These are phyloP conservation scores for Lactifluus piperatus DNA, from an alignment of 768 basidiomycete species.

Conservation along the genomic window DNA sequence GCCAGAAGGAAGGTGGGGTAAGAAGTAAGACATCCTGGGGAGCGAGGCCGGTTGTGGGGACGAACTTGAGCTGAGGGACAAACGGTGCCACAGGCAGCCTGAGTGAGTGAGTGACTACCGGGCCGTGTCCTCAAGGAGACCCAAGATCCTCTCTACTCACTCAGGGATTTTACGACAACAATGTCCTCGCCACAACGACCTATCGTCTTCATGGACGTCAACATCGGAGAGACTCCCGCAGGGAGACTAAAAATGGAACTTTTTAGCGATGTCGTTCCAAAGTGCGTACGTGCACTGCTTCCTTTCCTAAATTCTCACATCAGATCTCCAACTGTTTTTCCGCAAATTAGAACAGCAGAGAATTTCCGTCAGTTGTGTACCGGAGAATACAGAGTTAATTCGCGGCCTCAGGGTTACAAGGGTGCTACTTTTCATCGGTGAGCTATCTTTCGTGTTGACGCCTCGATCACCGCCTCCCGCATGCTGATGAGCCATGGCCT, in stretches of 20 bases:
- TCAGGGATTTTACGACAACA: neutral
- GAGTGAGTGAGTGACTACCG: too few relatives aligned
- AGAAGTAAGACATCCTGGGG: slow-evolving; percentile 72
- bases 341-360: slow-evolving; percentile 71
- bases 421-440: slow-evolving; percentile 88
- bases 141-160: too few relatives aligned
- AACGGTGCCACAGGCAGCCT: too few relatives aligned
- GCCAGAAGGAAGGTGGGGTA: slow-evolving; percentile 81
- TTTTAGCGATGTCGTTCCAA: slow-evolving; percentile 92
- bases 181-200: slow-evolving; percentile 50
- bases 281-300: slow-evolving; percentile 44
- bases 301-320: neutral
- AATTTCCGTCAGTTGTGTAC: slow-evolving; percentile 97
- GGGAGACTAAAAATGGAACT: slow-evolving; percentile 97
- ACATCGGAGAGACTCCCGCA: slow-evolving; percentile 93
- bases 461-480: slow-evolving; percentile 21
- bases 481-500: slow-evolving; percentile 19
- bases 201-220: slow-evolving; percentile 93
- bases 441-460: slow-evolving; percentile 17
- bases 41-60: neutral
- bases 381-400: slow-evolving; percentile 86
- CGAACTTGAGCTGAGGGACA: too few relatives aligned
- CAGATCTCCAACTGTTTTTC: neutral
- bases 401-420: slow-evolving; percentile 87
- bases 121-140: too few relatives aligned